phyloP scores from a whole-genome alignment of 129 eudicot species.

The Sambucus nigra region DNA sequence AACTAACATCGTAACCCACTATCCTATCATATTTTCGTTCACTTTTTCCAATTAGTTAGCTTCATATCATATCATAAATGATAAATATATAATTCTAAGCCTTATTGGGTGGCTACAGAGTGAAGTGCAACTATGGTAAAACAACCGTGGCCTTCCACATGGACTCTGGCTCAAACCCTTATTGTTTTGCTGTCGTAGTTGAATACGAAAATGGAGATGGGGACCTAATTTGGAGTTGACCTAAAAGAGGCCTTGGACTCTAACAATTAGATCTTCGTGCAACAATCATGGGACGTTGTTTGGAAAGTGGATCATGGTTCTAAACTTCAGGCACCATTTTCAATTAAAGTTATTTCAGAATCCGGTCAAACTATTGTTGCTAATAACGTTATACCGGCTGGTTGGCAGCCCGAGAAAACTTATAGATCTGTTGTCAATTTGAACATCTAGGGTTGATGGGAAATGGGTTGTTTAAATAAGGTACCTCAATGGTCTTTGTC shows the following conservation, averaged over 20 bases:
- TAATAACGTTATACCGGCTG: constrained; percentile 31
- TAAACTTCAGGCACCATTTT: constrained; percentile 27
- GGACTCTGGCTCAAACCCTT: constrained; percentile 21
- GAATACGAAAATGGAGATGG: constrained; percentile 31
- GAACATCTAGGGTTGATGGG: constrained; percentile 1
- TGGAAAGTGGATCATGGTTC: constrained; percentile 19
- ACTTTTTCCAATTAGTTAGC: no score
- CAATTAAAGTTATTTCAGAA: constrained; percentile 16
- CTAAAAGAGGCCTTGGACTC: constrained; percentile 15
- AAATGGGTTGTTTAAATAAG: neutral
- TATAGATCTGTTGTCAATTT: constrained; percentile 35
- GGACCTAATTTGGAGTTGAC: constrained; percentile 13
- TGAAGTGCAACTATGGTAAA: constrained; percentile 24
- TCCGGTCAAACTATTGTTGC: constrained; percentile 23
- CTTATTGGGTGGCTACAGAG: constrained; percentile 17
- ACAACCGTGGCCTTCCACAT: constrained; percentile 12
- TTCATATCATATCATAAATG: no score
- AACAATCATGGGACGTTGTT: constrained; percentile 27
- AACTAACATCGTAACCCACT: no score
- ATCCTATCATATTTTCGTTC: no score
- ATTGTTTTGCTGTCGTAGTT: constrained; percentile 18
- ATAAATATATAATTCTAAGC: neutral
- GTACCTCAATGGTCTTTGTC: neutral
- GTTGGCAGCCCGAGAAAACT: constrained; percentile 29
- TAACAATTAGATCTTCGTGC: constrained; percentile 20